A percentile compares a stretch with the other conserved stretches of the same genome.
Conservation (phyloP, 441 rosid genomes). For the Adansonia rubrostipa region DNA sequence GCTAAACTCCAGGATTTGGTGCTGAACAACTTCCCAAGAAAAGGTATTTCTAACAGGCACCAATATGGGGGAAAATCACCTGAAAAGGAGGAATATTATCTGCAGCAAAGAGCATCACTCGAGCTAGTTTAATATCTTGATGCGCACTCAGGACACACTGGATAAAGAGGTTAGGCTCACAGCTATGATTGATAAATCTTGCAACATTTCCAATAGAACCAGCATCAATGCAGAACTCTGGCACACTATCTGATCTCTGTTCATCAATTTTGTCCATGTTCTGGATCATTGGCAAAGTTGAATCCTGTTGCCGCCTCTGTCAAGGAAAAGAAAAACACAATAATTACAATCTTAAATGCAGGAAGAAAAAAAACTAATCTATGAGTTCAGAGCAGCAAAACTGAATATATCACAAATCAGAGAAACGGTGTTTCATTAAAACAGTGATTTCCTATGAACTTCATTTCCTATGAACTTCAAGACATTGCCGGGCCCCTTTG, state of each 20-base stretch:
- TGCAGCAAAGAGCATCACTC: conserved; percentile 87
- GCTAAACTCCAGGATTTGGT: neutral
- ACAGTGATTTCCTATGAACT: neutral
- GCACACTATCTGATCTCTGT: conserved; percentile 54
- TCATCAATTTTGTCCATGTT: conserved; percentile 38
- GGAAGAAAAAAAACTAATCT: neutral
- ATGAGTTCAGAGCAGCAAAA: neutral
- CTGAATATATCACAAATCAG: neutral
- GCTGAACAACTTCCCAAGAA: neutral
- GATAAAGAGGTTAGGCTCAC: conserved; percentile 90
- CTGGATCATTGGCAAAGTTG: conserved; percentile 38
- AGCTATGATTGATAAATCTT: conserved; percentile 89
- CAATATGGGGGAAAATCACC: conserved; percentile 43
- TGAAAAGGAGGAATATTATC: conserved; percentile 93
- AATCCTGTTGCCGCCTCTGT: conserved; percentile 63
- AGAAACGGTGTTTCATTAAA: neutral
- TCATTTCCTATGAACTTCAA: neutral
- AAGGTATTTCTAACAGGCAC: neutral
- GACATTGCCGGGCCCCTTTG: neutral
- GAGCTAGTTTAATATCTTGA: conserved; percentile 78
- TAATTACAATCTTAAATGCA: neutral
- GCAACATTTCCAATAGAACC: conserved; percentile 79
- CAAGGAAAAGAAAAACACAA: conserved; percentile 21
- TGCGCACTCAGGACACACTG: conserved; percentile 81
- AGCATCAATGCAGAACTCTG: conserved; percentile 94